Evolutionary conservation across 2,329 filamentous ascomycete genomes (phyloP), one percentile per base, ranked within the genome.

Genomic region (Colletotrichum filicis): DNA sequence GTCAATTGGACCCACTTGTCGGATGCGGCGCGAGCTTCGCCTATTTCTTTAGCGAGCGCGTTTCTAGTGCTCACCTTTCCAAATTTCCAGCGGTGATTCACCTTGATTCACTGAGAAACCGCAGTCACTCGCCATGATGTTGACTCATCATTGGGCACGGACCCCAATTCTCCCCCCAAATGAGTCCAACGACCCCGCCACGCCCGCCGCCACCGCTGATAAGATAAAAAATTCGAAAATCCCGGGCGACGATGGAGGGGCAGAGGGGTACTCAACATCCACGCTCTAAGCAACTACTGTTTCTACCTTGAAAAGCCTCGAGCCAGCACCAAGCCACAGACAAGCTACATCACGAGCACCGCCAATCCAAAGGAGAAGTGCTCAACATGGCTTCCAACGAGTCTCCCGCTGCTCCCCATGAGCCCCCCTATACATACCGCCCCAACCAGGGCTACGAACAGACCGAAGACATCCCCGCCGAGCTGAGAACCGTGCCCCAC

Each of bases 341-440:
- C 30, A 63, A 26, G 24, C 28, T 37, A 63, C 8, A n/a, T 11
- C n/a, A n/a, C n/a, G 28, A 26, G 19, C 35, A 11, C 14, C 53
- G 9, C 19, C 16, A 26, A 14, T 4, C 3, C 19, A 66, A 24
- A 1, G 14, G 30, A 1, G 32, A 56, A 62, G n/a, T 24, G 49
- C 52, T 6, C 56, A 67, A 11, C 5, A 74, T 74, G 71, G 52
- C 71, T 30, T 67, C 71, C 32, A 72, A 67, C 58, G 71, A 74
- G 64, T 82, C 82, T 24, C 80, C 85, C 24, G 83, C 84, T 19
- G 82, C 82, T 68, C 84, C 85, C 58, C 84, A 87, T 72, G 79
- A 87, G 75, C 85, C 85, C 5, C 84, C 85, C 3, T 85, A 85
- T 76, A 80, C 78, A 12, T 86, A 86, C 75, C 84, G 80, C 12